Evolutionary conservation across 2,329 filamentous ascomycete species (phyloP).

Genomic region (Iodosphaeria phyllophila): DNA sequence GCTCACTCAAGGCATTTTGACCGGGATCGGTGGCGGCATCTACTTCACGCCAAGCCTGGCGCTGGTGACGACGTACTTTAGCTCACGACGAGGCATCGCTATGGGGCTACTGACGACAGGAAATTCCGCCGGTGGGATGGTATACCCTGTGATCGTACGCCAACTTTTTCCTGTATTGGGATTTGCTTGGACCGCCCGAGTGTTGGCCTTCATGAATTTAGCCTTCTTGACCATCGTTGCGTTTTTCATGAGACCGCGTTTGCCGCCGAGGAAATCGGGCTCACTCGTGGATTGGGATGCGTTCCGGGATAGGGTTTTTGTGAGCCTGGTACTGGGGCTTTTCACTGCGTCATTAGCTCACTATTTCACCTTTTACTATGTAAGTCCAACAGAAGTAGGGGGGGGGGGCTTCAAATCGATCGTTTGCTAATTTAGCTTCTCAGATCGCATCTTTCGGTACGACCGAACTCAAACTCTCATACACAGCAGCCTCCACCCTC

Average conservation of each 20-base stretch:
- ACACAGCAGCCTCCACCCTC: slow-evolving; percentile 15
- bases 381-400: slow-evolving; percentile 5
- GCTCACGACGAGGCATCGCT: slow-evolving; percentile 31
- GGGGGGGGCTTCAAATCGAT: too few species aligned
- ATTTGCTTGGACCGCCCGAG: slow-evolving; percentile 14
- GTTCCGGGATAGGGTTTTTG: slow-evolving; percentile 13
- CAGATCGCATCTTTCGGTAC: slow-evolving; percentile 16
- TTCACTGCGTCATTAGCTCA: slow-evolving; percentile 21
- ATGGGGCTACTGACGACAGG: slow-evolving; percentile 40
- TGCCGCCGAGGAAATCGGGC: slow-evolving; percentile 13
- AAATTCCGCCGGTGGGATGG: slow-evolving; percentile 31
- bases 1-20: slow-evolving; percentile 27
- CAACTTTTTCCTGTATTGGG: slow-evolving; percentile 12
- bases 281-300: slow-evolving; percentile 12
- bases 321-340: slow-evolving; percentile 15
- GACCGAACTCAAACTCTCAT: slow-evolving; percentile 15
- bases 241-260: slow-evolving; percentile 13
- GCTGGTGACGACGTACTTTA: slow-evolving; percentile 44
- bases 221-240: slow-evolving; percentile 61
- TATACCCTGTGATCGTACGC: slow-evolving; percentile 25
- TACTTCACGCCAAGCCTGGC: slow-evolving; percentile 39
- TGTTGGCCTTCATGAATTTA: slow-evolving; percentile 41
- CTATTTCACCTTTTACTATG: slow-evolving; percentile 25
- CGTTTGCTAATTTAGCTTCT: slow-evolving; percentile 1
- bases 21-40: slow-evolving; percentile 32